Percentiles rank a stretch among this genome's conserved stretches.
These are phyloP conservation scores for Coemansia sp. DNA, from an alignment of 192 early-diverging fungal species.

Conservation along the genomic window DNA sequence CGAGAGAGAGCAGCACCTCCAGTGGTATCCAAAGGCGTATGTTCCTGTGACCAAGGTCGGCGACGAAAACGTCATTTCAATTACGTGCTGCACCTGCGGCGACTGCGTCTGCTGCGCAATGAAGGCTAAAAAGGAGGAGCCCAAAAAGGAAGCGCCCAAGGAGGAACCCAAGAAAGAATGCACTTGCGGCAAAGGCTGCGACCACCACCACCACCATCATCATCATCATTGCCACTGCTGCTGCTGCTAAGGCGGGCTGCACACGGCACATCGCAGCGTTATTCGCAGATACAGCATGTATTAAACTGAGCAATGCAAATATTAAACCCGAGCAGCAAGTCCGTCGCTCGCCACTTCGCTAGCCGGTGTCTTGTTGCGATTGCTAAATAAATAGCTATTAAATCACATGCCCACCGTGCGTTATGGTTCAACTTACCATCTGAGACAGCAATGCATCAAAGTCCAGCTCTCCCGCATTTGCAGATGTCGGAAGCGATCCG, in stretches of 20 bases:
- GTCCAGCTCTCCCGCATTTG: conserved; percentile 33
- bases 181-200: conserved; percentile 17
- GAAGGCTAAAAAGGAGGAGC: conserved; percentile 6
- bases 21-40: conserved; percentile 52
- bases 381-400: conserved; percentile 9
- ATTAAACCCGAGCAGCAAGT: not conserved
- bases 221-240: conserved; percentile 21
- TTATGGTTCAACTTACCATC: conserved; percentile 23
- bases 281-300: not conserved
- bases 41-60: conserved; percentile 47
- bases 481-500: conserved; percentile 39
- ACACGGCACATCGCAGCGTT: not conserved
- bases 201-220: conserved; percentile 26
- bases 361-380: conserved; percentile 4
- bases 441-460: conserved; percentile 47
- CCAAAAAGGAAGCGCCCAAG: conserved; percentile 17
- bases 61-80: conserved; percentile 34
- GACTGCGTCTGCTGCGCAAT: conserved; percentile 33
- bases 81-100: conserved; percentile 44
- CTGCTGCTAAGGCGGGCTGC: conserved; percentile 5
- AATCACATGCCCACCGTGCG: too few species aligned
- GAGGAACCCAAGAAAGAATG: conserved; percentile 20
- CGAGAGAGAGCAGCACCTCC: conserved; percentile 54
- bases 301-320: not conserved
- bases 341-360: too few species aligned